Conservation (phyloP, 2,329 filamentous ascomycete species). For the Penicillium crustosum region DNA sequence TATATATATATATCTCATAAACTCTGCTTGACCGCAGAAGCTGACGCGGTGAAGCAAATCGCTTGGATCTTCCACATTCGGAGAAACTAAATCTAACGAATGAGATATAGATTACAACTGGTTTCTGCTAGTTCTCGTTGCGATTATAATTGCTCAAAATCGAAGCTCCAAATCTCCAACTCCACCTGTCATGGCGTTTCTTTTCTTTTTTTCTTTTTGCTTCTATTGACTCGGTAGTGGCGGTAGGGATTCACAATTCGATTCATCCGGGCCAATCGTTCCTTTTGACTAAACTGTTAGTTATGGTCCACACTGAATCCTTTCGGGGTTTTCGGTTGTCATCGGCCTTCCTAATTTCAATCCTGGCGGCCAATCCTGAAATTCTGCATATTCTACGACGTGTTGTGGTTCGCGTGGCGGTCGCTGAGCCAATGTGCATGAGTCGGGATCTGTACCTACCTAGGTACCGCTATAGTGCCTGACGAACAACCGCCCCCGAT, state of each 20-base stretch:
- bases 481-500: background rate
- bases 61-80: background rate
- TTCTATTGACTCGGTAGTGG: slow-evolving; percentile 8
- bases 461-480: background rate
- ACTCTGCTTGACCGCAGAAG: slow-evolving; percentile 21
- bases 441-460: slow-evolving; percentile 18
- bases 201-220: slow-evolving; percentile 19
- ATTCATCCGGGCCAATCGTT: slow-evolving; percentile 5
- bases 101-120: background rate
- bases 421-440: slow-evolving; percentile 3
- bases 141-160: background rate
- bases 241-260: background rate
- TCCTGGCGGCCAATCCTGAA: slow-evolving; percentile 11
- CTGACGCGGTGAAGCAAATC: slow-evolving; percentile 2
- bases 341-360: slow-evolving; percentile 12
- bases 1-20: background rate
- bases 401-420: slow-evolving; percentile 9
- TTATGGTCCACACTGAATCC: background rate
- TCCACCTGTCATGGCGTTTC: slow-evolving; percentile 12
- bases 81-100: background rate
- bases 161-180: background rate
- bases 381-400: slow-evolving; percentile 9
- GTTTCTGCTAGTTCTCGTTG: background rate
- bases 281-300: background rate
- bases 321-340: slow-evolving; percentile 2